Conservation (phyloP, 2,329 filamentous ascomycete species). For the Talaromyces sp. region DNA sequence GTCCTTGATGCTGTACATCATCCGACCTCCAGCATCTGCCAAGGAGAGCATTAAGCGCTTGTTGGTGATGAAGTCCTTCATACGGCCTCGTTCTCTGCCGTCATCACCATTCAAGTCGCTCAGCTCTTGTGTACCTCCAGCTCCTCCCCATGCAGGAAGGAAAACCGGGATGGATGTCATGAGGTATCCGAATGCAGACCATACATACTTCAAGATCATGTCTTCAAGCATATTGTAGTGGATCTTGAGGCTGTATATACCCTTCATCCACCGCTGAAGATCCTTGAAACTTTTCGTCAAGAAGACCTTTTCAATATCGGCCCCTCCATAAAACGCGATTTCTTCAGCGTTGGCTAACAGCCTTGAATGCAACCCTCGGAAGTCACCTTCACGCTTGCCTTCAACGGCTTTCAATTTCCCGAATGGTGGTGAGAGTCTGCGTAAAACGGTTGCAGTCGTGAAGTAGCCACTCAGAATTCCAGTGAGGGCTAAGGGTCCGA, state of each 20-base stretch:
- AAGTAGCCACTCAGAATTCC: conserved; percentile 91
- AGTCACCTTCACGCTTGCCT: conserved; percentile 91
- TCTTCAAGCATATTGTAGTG: conserved; percentile 98
- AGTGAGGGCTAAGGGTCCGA: conserved; percentile 81
- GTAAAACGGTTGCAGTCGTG: conserved; percentile 82
- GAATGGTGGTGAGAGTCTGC: conserved; percentile 87
- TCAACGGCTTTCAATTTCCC: conserved; percentile 96
- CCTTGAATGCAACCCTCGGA: conserved; percentile 82
- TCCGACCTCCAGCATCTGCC: conserved; percentile 89
- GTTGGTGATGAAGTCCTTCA: conserved; percentile 99
- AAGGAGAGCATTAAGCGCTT: conserved; percentile 97
- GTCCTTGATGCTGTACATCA: conserved; percentile 99
- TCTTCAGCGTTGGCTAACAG: conserved; percentile 97
- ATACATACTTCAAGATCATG: conserved; percentile 96
- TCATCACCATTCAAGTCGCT: conserved; percentile 35
- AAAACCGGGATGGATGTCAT: conserved; percentile 91
- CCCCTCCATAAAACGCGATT: conserved; percentile 94
- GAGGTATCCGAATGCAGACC: conserved; percentile 96
- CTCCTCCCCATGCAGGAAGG: conserved; percentile 85
- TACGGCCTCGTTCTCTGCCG: conserved; percentile 71
- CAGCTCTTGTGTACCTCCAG: conserved; percentile 69
- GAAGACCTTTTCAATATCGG: conserved; percentile 90
- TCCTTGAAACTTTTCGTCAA: conserved; percentile 89
- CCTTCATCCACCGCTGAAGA: conserved; percentile 94
- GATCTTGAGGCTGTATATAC: conserved; percentile 96